phyloP scores from a whole-genome alignment of 2,329 filamentous ascomycete genomes.

The Pseudogymnoascus sp. region DNA sequence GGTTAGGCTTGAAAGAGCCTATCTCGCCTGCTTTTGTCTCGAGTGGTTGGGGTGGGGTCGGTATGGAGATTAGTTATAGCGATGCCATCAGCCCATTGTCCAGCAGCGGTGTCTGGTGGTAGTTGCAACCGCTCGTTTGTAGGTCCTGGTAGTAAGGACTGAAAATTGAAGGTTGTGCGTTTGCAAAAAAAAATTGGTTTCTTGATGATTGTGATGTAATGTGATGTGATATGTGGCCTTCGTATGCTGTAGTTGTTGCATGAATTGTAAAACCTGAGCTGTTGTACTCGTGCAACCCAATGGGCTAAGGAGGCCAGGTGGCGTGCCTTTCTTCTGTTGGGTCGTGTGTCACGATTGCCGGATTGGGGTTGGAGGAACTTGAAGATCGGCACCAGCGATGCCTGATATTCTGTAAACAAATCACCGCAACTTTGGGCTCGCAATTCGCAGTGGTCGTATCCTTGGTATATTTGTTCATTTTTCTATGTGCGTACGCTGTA shows the following conservation, averaged over 20 bases:
- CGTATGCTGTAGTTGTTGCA: not conserved
- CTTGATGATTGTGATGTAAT: not conserved
- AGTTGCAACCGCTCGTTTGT: slow-evolving; percentile 2
- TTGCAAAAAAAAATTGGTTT: not conserved
- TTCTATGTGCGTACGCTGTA: too few relatives aligned
- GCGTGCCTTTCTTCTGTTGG: too few relatives aligned
- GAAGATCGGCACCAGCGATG: too few relatives aligned
- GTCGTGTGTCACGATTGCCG: too few relatives aligned
- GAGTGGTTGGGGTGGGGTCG: not conserved
- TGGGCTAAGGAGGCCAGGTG: not conserved
- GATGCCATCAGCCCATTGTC: not conserved
- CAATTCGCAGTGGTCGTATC: too few relatives aligned
- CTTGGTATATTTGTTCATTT: too few relatives aligned
- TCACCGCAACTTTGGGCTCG: too few relatives aligned
- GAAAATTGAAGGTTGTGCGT: slow-evolving; percentile 7
- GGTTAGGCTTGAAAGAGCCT: not conserved
- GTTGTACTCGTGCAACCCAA: not conserved
- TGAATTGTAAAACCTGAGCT: not conserved
- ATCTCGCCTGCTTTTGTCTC: not conserved
- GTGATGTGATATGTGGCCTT: not conserved
- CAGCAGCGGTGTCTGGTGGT: not conserved
- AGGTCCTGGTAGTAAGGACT: not conserved
- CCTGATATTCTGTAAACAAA: too few relatives aligned
- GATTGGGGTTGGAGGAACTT: too few relatives aligned
- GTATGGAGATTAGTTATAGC: slow-evolving; percentile 3